phyloP scores from a whole-genome alignment of 768 basidiomycete genomes.

The Butyriboletus loyo region DNA sequence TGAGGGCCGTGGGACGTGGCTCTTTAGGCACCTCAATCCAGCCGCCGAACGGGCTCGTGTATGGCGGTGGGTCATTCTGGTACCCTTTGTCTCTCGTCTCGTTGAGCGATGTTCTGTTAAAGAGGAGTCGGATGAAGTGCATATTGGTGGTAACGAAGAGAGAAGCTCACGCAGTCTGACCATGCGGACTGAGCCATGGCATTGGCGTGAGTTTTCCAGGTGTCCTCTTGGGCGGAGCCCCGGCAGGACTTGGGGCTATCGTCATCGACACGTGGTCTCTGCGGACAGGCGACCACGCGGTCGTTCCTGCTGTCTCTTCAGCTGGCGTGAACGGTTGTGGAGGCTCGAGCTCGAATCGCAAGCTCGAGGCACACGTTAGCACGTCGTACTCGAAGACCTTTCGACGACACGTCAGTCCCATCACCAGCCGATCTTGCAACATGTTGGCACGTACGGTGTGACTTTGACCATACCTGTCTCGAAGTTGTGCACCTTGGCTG shows the following conservation, averaged over 20 bases:
- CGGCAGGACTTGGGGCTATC: background rate
- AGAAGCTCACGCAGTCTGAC: slow-evolving; percentile 9
- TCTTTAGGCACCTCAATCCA: slow-evolving; percentile 15
- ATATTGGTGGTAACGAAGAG: background rate
- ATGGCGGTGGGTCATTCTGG: slow-evolving; percentile 11
- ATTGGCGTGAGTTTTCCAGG: background rate
- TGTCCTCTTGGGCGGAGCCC: background rate
- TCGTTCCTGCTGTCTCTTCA: background rate
- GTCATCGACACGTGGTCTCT: background rate
- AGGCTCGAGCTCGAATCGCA: slow-evolving; percentile 14
- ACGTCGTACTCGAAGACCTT: slow-evolving; percentile 25
- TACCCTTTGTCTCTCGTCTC: background rate
- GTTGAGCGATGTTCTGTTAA: background rate
- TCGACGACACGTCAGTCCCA: background rate
- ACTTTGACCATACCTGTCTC: slow-evolving; percentile 7
- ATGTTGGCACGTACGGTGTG: slow-evolving; percentile 7
- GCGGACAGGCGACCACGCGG: background rate
- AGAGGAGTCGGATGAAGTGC: background rate
- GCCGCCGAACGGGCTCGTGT: slow-evolving; percentile 6
- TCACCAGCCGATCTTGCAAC: background rate
- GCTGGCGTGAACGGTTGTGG: background rate
- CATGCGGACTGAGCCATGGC: slow-evolving; percentile 5
- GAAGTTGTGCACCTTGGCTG: slow-evolving; percentile 14
- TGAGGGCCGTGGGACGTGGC: slow-evolving; percentile 3
- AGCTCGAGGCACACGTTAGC: slow-evolving; percentile 14